A percentile compares a stretch with the other conserved stretches of the same genome.
Conservation (phyloP, 164 flowering plant species). For the Euptelea pleiosperma region DNA sequence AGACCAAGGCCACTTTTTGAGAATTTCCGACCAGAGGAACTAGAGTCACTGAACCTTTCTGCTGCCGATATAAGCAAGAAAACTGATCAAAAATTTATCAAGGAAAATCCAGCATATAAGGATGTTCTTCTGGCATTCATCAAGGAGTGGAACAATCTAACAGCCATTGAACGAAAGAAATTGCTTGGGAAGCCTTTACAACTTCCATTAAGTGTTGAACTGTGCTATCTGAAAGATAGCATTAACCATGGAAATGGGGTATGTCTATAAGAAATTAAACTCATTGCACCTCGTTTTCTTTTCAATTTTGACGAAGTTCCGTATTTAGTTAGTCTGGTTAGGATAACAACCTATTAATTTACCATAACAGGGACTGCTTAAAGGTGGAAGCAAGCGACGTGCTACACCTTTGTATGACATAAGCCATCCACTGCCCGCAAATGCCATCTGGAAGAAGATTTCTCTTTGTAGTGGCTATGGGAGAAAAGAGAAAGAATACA, state of each 20-base stretch:
- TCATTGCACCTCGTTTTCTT: background rate
- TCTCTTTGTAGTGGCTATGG: conserved; percentile 39
- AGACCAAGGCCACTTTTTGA: conserved; percentile 70
- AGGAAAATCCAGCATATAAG: conserved; percentile 39
- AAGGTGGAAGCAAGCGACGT: conserved; percentile 76
- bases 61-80: conserved; percentile 22
- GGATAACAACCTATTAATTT: background rate
- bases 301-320: background rate
- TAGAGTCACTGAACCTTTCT: conserved; percentile 34
- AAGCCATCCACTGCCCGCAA: conserved; percentile 56
- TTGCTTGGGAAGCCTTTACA: conserved; percentile 78
- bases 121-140: conserved; percentile 45
- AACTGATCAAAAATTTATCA: conserved; percentile 19
- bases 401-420: conserved; percentile 68
- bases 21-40: conserved; percentile 78
- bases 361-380: conserved; percentile 67
- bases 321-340: too few species aligned
- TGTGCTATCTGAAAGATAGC: conserved; percentile 65
- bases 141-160: conserved; percentile 68
- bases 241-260: conserved; percentile 64
- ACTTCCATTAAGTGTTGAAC: conserved; percentile 68
- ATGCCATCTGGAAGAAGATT: conserved; percentile 73
- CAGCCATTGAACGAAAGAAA: conserved; percentile 62
- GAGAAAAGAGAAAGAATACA: conserved; percentile 58
- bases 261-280: conserved; percentile 13